Conservation (phyloP, 2,329 filamentous ascomycete genomes). For the Drechslera avenae region DNA sequence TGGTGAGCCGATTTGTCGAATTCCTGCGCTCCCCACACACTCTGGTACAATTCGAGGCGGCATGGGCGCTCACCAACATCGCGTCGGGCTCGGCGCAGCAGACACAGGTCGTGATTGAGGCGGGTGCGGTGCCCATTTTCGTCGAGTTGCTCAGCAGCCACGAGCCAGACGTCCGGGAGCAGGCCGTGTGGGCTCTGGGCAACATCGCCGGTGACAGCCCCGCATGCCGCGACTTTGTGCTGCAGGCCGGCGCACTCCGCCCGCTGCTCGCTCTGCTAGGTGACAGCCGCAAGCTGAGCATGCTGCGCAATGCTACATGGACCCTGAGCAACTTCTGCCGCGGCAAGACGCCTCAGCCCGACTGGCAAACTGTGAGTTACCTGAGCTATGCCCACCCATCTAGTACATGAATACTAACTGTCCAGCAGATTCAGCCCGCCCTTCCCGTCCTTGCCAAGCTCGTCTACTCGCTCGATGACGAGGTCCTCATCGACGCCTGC, state of each 20-base stretch:
- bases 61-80: constrained; percentile 99
- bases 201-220: constrained; percentile 99
- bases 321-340: constrained; percentile 99
- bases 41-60: constrained; percentile 97
- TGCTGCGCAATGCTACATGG: constrained; percentile 98
- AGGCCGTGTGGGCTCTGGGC: constrained; percentile 97
- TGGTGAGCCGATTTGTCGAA: constrained; percentile 96
- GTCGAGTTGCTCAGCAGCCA: constrained; percentile 94
- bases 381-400: neutral
- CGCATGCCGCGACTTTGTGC: constrained; percentile 94
- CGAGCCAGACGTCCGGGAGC: constrained; percentile 96
- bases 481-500: constrained; percentile 98
- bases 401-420: constrained; percentile 8
- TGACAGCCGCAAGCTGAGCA: constrained; percentile 98
- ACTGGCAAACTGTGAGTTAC: constrained; percentile 86
- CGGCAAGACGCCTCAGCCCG: constrained; percentile 97
- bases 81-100: constrained; percentile 95
- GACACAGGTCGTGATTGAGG: constrained; percentile 98
- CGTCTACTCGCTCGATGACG: constrained; percentile 97
- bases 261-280: constrained; percentile 88
- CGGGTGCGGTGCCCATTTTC: constrained; percentile 96
- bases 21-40: constrained; percentile 98
- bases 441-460: constrained; percentile 95
- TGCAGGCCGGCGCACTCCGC: constrained; percentile 87
- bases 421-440: constrained; percentile 81